Conservation (phyloP, 2,329 filamentous ascomycete species). For the Zarea fungicola region DNA sequence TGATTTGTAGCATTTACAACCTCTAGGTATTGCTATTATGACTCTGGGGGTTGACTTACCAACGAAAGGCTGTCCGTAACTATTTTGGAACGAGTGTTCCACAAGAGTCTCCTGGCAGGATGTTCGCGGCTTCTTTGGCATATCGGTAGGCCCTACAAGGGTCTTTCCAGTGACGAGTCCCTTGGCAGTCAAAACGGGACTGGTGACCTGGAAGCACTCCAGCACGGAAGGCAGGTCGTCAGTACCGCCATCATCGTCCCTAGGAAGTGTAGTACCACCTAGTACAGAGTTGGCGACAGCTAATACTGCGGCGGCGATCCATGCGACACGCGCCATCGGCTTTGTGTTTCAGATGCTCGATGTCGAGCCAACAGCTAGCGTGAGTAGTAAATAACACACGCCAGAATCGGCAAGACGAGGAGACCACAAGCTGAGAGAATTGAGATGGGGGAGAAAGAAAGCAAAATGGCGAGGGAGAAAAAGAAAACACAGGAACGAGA, state of each 20-base stretch:
- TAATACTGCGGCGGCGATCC: background rate
- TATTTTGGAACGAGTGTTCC: slow-evolving; percentile 64
- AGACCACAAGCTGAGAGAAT: too few species aligned
- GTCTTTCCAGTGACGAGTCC: slow-evolving; percentile 23
- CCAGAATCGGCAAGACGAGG: background rate
- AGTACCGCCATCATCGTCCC: background rate
- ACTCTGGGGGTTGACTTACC: slow-evolving; percentile 40
- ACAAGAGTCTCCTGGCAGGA: slow-evolving; percentile 57
- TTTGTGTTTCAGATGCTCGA: background rate
- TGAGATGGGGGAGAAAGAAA: too few species aligned
- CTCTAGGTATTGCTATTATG: slow-evolving; percentile 13
- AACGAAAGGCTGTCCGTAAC: slow-evolving; percentile 69
- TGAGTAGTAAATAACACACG: background rate
- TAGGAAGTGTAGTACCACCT: background rate
- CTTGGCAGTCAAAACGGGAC: slow-evolving; percentile 54
- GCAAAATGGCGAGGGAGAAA: too few species aligned
- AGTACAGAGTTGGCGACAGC: background rate
- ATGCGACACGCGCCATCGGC: background rate
- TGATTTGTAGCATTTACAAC: background rate
- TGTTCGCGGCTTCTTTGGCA: background rate
- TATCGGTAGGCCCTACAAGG: slow-evolving; percentile 4
- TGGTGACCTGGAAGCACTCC: slow-evolving; percentile 64
- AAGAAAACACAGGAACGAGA: too few species aligned
- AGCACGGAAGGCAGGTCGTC: slow-evolving; percentile 7
- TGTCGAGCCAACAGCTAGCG: background rate